Percentiles rank a stretch among this genome's conserved stretches.
Conservation (phyloP, 176 grass and related monocot species). For the Dactylis glomerata region DNA sequence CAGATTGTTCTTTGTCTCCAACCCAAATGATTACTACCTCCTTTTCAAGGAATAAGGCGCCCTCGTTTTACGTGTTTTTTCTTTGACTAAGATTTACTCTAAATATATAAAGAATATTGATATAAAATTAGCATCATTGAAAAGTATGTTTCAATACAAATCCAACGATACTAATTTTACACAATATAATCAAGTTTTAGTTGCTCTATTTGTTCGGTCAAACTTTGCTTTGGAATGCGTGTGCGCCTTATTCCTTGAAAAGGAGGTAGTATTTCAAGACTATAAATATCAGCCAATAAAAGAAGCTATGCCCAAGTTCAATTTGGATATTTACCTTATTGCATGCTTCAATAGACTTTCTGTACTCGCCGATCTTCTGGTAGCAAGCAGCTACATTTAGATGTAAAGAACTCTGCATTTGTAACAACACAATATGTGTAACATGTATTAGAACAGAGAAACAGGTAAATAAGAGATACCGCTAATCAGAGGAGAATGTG, state of each 20-base stretch:
- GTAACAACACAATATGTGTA: slow-evolving; percentile 33
- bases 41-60: too few species aligned
- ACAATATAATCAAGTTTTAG: too few species aligned
- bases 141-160: too few species aligned
- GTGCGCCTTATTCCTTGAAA: too few species aligned
- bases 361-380: slow-evolving; percentile 80
- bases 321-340: slow-evolving; percentile 63
- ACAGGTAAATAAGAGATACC: neutral
- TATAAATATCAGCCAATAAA: neutral
- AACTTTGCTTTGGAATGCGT: too few species aligned
- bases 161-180: too few species aligned
- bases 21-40: neutral
- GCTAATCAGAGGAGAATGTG: neutral
- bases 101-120: too few species aligned
- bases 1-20: neutral
- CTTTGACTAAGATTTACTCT: too few species aligned
- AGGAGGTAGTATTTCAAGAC: too few species aligned
- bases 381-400: slow-evolving; percentile 96
- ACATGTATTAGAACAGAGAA: slow-evolving; percentile 3
- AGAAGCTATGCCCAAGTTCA: neutral
- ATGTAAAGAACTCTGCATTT: slow-evolving; percentile 70
- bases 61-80: too few species aligned
- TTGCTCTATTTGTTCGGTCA: too few species aligned
- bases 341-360: slow-evolving; percentile 88
- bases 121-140: too few species aligned